Percentiles rank a stretch among this genome's conserved stretches.
phyloP scores from a whole-genome alignment of 768 basidiomycete species.

The Boletus sp. region DNA sequence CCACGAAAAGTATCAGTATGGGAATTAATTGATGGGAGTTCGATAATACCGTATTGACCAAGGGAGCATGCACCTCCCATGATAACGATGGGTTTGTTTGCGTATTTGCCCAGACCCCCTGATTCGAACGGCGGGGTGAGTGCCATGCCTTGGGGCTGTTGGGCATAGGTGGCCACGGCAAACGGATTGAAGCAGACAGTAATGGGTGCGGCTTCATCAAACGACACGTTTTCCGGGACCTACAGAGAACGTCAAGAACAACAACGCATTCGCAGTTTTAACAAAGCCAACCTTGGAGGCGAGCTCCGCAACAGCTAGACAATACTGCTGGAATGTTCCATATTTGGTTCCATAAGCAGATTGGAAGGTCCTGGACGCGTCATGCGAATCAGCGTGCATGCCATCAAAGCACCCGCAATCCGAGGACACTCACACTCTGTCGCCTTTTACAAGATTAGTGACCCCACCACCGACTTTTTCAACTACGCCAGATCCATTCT shows the following conservation, averaged over 20 bases:
- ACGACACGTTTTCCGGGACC: slow-evolving; percentile 34
- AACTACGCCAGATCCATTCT: slow-evolving; percentile 38
- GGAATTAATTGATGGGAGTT: not conserved
- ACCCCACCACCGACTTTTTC: slow-evolving; percentile 38
- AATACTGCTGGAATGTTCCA: slow-evolving; percentile 25
- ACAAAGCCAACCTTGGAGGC: slow-evolving; percentile 14
- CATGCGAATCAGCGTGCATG: not conserved
- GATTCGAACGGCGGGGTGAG: slow-evolving; percentile 27
- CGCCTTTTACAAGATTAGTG: slow-evolving; percentile 31
- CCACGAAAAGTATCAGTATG: not conserved
- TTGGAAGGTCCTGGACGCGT: slow-evolving; percentile 3
- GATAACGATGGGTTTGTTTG: slow-evolving; percentile 32
- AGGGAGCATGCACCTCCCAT: slow-evolving; percentile 38
- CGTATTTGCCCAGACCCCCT: slow-evolving; percentile 31
- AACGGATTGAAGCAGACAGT: slow-evolving; percentile 33
- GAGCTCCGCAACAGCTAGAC: slow-evolving; percentile 19
- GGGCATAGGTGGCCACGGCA: slow-evolving; percentile 34
- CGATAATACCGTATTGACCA: slow-evolving; percentile 35
- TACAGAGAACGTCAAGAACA: slow-evolving; percentile 1
- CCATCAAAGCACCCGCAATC: not conserved
- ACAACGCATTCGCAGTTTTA: not conserved
- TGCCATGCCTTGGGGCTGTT: slow-evolving; percentile 23
- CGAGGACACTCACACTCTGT: slow-evolving; percentile 32
- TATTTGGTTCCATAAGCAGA: slow-evolving; percentile 1
- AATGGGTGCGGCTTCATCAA: slow-evolving; percentile 38